A percentile compares a stretch with the other conserved stretches of the same genome.
phyloP scores from a whole-genome alignment of 179 eudicot genomes.

The Camellia oleifera region DNA sequence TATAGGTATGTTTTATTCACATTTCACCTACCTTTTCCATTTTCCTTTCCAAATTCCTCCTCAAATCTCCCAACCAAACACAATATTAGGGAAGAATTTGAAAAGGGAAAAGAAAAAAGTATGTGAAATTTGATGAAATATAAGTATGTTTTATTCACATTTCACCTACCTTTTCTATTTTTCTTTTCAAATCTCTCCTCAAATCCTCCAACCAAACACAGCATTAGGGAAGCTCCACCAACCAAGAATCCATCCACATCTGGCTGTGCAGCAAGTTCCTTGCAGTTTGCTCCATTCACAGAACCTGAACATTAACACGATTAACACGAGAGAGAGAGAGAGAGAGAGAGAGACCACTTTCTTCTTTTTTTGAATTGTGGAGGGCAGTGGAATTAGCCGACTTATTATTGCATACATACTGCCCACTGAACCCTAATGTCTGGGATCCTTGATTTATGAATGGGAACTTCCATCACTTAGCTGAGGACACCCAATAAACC shows the following conservation, averaged over 20 bases:
- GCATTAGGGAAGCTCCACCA: conserved; percentile 50
- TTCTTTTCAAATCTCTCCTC: too few species aligned
- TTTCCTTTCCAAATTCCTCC: too few species aligned
- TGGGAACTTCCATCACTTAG: background rate
- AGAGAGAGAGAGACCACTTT: background rate
- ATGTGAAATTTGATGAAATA: too few species aligned
- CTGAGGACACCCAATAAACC: background rate
- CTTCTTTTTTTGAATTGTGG: background rate
- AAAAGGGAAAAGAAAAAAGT: too few species aligned
- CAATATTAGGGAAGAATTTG: too few species aligned
- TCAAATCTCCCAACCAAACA: too few species aligned
- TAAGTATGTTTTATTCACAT: too few species aligned
- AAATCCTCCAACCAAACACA: too few species aligned
- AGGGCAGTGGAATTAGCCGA: background rate
- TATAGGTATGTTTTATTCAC: too few species aligned
- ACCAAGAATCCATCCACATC: conserved; percentile 66
- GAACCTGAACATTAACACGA: conserved; percentile 34
- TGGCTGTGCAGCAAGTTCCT: conserved; percentile 49
- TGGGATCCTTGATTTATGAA: background rate
- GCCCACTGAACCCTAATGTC: background rate
- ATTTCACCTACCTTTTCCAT: too few species aligned
- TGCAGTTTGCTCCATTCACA: conserved; percentile 51
- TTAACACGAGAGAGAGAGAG: too few species aligned
- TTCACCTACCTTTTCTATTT: too few species aligned
- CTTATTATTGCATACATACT: background rate